Conservation (phyloP, 257 asterid species). For the Gynochthodes officinalis region DNA sequence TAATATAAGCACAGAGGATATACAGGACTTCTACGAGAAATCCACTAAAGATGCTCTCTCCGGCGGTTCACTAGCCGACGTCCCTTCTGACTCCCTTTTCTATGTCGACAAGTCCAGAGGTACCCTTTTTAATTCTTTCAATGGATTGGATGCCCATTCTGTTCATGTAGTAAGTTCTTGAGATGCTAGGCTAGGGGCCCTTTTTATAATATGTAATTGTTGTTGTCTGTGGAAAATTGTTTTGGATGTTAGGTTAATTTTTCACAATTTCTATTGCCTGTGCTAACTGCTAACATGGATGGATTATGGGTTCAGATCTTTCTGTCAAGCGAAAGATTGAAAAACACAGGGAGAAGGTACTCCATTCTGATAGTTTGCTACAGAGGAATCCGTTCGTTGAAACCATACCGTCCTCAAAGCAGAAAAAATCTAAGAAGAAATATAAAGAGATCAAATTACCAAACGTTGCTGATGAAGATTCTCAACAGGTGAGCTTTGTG, state of each 20-base stretch:
- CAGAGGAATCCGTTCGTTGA: slow-evolving; percentile 74
- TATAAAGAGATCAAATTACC: slow-evolving; percentile 34
- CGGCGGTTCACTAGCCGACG: slow-evolving; percentile 77
- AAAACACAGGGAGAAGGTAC: slow-evolving; percentile 68
- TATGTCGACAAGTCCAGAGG: slow-evolving; percentile 88
- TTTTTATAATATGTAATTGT: too few species aligned
- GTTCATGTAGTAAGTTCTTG: neutral
- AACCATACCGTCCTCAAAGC: slow-evolving; percentile 68
- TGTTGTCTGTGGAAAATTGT: neutral
- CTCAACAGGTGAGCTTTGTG: slow-evolving; percentile 39
- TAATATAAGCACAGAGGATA: slow-evolving; percentile 80
- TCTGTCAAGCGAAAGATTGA: slow-evolving; percentile 82
- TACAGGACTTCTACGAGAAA: slow-evolving; percentile 81
- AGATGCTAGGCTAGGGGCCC: too few species aligned
- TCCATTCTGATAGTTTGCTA: slow-evolving; percentile 68
- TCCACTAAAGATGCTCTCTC: slow-evolving; percentile 92
- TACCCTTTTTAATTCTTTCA: slow-evolving; percentile 16
- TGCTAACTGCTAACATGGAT: neutral
- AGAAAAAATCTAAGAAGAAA: slow-evolving; percentile 53
- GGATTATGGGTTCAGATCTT: slow-evolving; percentile 53
- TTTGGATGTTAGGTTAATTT: neutral
- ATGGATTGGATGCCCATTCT: neutral
- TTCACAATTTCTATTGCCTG: neutral
- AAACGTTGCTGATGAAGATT: slow-evolving; percentile 25
- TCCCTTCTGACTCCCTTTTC: slow-evolving; percentile 65